Evolutionary conservation across 2,329 filamentous ascomycete genomes (phyloP).

Genomic region (Apiospora phragmitis): DNA sequence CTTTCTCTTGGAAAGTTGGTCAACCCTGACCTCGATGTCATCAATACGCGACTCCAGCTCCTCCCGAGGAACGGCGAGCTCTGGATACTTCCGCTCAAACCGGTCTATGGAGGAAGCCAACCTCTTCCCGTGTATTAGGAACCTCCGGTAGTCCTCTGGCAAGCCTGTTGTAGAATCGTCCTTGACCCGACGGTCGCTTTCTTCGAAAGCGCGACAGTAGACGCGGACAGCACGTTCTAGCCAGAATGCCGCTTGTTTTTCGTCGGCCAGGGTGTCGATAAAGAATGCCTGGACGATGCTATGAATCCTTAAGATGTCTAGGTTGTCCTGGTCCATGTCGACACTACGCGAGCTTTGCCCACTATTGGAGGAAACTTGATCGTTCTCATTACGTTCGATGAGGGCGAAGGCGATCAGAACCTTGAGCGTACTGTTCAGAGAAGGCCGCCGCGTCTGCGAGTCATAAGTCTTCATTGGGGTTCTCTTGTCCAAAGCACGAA

Average conservation of each 20-base stretch:
- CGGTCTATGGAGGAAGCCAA: conserved; percentile 44
- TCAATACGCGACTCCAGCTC: conserved; percentile 38
- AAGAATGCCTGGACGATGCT: conserved; percentile 56
- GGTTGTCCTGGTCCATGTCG: conserved; percentile 43
- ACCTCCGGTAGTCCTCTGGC: conserved; percentile 54
- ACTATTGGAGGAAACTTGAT: conserved; percentile 40
- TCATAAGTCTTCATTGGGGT: conserved; percentile 48
- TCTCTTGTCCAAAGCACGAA: conserved; percentile 44
- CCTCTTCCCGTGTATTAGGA: conserved; percentile 50
- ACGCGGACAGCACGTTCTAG: conserved; percentile 47
- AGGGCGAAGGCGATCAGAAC: conserved; percentile 53
- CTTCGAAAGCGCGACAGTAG: conserved; percentile 50
- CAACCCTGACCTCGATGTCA: conserved; percentile 42
- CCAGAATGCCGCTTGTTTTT: conserved; percentile 46
- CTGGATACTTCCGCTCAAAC: conserved; percentile 34
- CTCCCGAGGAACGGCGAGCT: conserved; percentile 30
- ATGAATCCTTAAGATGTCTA: conserved; percentile 53
- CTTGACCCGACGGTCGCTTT: conserved; percentile 45
- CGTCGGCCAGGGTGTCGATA: conserved; percentile 44
- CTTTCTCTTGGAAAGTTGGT: conserved; percentile 41
- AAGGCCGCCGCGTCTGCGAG: conserved; percentile 33
- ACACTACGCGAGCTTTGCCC: conserved; percentile 42
- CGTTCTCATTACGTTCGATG: conserved; percentile 50
- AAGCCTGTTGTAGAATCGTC: conserved; percentile 42
- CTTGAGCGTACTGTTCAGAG: conserved; percentile 49